Evolutionary conservation across 2,329 filamentous ascomycete genomes (phyloP).

Genomic region (Penicillium italicum): DNA sequence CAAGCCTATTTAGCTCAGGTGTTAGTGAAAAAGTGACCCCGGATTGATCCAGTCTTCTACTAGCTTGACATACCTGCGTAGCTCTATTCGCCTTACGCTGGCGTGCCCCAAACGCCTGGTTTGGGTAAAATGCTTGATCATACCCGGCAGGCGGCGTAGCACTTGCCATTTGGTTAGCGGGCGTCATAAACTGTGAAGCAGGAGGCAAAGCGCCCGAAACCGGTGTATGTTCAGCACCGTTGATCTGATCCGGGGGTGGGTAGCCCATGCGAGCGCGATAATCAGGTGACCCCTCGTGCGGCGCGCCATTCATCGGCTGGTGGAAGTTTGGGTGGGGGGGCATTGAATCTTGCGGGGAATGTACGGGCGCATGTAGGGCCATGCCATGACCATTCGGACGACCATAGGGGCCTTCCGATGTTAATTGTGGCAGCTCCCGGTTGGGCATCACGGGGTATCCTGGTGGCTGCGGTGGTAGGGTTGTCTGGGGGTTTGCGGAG

Average conservation of each 20-base stretch:
- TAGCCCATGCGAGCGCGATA: conserved; percentile 35
- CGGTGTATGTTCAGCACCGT: conserved; percentile 30
- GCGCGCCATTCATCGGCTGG: conserved; percentile 32
- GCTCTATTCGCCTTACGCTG: conserved; percentile 41
- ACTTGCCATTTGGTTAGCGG: conserved; percentile 26
- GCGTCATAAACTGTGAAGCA: conserved; percentile 27
- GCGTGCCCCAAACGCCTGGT: conserved; percentile 31
- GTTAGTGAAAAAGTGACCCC: neutral
- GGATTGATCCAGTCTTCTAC: neutral
- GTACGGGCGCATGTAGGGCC: conserved; percentile 31
- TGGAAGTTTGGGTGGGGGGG: conserved; percentile 29
- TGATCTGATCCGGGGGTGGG: conserved; percentile 29
- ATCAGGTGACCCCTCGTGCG: conserved; percentile 33
- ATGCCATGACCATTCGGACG: conserved; percentile 32
- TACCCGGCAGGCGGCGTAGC: conserved; percentile 28
- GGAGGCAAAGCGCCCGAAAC: conserved; percentile 32
- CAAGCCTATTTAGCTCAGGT: conserved; percentile 63
- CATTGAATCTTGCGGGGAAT: conserved; percentile 27
- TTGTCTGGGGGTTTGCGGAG: conserved; percentile 27
- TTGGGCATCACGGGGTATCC: conserved; percentile 31
- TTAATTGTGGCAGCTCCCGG: conserved; percentile 36
- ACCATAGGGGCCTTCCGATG: conserved; percentile 33
- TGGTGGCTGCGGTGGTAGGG: conserved; percentile 24
- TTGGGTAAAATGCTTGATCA: conserved; percentile 32
- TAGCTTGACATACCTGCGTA: conserved; percentile 34